Base-by-base conservation (phyloP, 169 alveolate genomes). In the Babesia sp. region DNA sequence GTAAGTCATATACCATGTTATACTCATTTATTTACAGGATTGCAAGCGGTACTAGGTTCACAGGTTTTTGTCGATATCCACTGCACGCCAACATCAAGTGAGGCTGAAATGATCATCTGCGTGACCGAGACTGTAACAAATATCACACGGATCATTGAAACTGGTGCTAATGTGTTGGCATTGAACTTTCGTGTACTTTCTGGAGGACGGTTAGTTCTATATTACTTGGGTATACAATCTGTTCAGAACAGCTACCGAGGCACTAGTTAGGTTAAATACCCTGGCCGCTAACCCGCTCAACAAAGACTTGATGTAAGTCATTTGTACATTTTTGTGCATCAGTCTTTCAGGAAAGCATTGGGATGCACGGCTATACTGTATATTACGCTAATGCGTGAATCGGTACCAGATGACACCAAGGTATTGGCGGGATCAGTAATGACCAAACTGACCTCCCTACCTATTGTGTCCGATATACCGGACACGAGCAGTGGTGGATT, bases 401-500 rank as follows among this genome's bases (percentile, higher is more conserved):
- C 71, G 9, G 77, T 80, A 20, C 70, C 83, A 24, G 88, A 80
- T 48, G 86, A 78, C 12, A 71, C 77, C 14, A 70, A 86, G 42
- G 84, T 79, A 79, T 54, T 88, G 48, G 90, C 90, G 29, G 91
- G 91, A 28, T 84, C 91, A 26, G 71, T 88, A 18, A 77, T 88
- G 76, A 84, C 93, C 29, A 53, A 84, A 36, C 42, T 88, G 41
- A 88, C 93, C 12, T 85, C 72, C 34, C 72, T 88, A 26, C 93
- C 93, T 11, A 88, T 88, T 26, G 88, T 76, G 33, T 70, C 91
- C 33, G 80, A 88, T 84, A 41, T 88, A 26, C 85, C 93, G 28
- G 91, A 88, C 66, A 59, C 78, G 29, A 54, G 71, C 18, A 88
- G 89, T 46, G 93, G 93, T 18, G 90, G 91, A 9, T 88, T 81